Evolutionary conservation across 129 eudicot genomes (phyloP).

Genomic region (Lonicera japonica): DNA sequence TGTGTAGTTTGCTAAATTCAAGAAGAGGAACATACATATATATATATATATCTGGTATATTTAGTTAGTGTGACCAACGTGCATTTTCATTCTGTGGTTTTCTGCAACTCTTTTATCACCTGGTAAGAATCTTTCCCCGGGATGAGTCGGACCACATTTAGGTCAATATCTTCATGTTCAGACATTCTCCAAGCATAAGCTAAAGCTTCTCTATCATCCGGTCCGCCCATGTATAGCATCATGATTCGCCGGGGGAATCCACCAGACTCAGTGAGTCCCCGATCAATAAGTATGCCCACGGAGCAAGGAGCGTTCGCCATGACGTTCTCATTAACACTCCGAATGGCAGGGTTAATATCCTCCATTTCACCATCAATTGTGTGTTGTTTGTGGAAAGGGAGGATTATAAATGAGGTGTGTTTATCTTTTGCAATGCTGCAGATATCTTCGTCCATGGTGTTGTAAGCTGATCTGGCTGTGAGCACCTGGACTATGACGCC

Average conservation of each 20-base stretch:
- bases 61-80: too few species aligned
- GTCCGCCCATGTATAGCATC: constrained; percentile 46
- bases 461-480: constrained; percentile 36
- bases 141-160: constrained; percentile 32
- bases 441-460: constrained; percentile 55
- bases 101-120: too few species aligned
- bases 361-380: constrained; percentile 36
- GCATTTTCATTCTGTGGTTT: too few species aligned
- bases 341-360: constrained; percentile 34
- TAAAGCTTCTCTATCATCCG: constrained; percentile 60
- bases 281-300: constrained; percentile 39
- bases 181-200: constrained; percentile 49
- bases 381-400: constrained; percentile 42
- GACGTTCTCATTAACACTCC: constrained; percentile 43
- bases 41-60: too few species aligned
- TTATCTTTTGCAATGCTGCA: constrained; percentile 39
- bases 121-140: constrained; percentile 19
- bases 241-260: constrained; percentile 22
- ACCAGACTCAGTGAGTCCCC: constrained; percentile 27
- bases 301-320: constrained; percentile 48
- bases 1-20: too few species aligned
- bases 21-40: too few species aligned
- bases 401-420: constrained; percentile 29
- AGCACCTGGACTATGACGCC: constrained; percentile 31
- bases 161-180: constrained; percentile 14